Evolutionary conservation across 2,329 filamentous ascomycete species (phyloP), one percentile per base, ranked within the genome.

Genomic region (Rhexocercosporidium sp.): DNA sequence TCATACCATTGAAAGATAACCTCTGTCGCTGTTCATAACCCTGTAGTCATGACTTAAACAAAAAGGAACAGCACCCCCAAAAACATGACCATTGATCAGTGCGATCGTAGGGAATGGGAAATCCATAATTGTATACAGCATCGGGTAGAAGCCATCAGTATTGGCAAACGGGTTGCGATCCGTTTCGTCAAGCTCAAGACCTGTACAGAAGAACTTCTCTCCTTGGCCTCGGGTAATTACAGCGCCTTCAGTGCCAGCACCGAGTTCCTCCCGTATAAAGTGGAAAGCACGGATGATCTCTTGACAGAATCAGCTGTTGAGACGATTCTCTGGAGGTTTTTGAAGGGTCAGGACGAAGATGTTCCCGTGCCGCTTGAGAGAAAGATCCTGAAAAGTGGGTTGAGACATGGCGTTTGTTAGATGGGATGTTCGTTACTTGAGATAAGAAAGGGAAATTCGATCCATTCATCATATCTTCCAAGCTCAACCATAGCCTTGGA

Each of bases 141-240:
- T 22, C n/a, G 31, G 29, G 16, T 37, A 51, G 47, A 27, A 39
- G 4, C 53, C 53, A 22, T 56, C 53, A 3, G 18, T 37, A 22
- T 56, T 37, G 4, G n/a, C 53, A 22, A 56, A 37, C 18, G 29
- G 29, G 16, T 56, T 56, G 18, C 31, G 53, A 56, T 56, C 53
- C 18, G 29, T n/a, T n/a, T 37, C 53, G n/a, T 39, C 31, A 37
- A 56, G 29, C 29, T 37, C 53, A n/a, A 56, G 14, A 9, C 53
- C 53, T 11, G 29, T 37, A 56, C 53, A 56, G n/a, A 56, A 56
- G 31, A 54, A 56, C 31, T 56, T 56, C 31, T 56, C 53, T 22
- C 53, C 29, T 56, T 37, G 18, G 3, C 29, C 53, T 56, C n/a
- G 31, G n/a, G 53, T 37, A 3, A 56, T 37, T 1, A 25, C 53